These are phyloP conservation scores for Dryadomyces quercus-mongolicae DNA, from an alignment of 2,329 filamentous ascomycete genomes.

Conservation along the genomic window DNA sequence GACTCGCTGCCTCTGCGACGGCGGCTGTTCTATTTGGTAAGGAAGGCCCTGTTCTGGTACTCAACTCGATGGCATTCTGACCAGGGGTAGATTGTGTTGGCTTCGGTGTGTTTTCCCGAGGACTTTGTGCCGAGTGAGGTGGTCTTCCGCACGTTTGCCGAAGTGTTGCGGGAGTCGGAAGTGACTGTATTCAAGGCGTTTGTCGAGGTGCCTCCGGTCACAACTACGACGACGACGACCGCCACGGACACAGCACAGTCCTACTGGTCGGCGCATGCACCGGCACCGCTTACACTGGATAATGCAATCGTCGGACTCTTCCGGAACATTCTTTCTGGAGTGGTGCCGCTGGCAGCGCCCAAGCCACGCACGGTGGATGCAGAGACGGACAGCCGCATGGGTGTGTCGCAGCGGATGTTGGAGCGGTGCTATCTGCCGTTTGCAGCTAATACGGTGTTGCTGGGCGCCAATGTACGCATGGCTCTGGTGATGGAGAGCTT, in stretches of 20 bases:
- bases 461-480: slow-evolving; percentile 61
- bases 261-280: not conserved
- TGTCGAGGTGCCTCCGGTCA: slow-evolving; percentile 20
- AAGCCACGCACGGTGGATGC: slow-evolving; percentile 28
- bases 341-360: slow-evolving; percentile 30
- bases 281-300: not conserved
- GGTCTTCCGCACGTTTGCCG: slow-evolving; percentile 47
- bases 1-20: slow-evolving; percentile 51
- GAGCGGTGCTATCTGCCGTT: slow-evolving; percentile 52
- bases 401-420: slow-evolving; percentile 32
- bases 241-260: slow-evolving; percentile 5
- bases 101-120: slow-evolving; percentile 31
- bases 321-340: slow-evolving; percentile 29
- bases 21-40: slow-evolving; percentile 46
- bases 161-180: slow-evolving; percentile 43
- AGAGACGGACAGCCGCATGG: slow-evolving; percentile 23
- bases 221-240: slow-evolving; percentile 16
- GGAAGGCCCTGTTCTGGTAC: slow-evolving; percentile 14
- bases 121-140: slow-evolving; percentile 30
- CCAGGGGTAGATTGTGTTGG: slow-evolving; percentile 28
- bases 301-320: slow-evolving; percentile 31
- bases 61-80: not conserved
- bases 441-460: slow-evolving; percentile 46
- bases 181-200: slow-evolving; percentile 45
- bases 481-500: slow-evolving; percentile 56